Evolutionary conservation across 2,329 filamentous ascomycete species (phyloP).

Genomic region (Neofusicoccum sp.): DNA sequence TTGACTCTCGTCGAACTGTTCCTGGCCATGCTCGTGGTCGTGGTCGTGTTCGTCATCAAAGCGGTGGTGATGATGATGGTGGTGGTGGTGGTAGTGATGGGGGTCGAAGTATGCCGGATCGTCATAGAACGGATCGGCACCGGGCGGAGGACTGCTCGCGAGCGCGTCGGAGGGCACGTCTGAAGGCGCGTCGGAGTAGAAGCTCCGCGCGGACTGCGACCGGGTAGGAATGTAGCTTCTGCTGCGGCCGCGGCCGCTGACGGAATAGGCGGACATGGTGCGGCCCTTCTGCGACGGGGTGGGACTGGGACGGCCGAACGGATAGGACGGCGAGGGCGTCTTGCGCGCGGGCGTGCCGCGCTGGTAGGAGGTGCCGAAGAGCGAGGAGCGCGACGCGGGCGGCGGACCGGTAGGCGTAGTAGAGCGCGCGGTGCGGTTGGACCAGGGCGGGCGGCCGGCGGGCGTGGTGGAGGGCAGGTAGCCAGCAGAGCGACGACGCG

Average conservation of each 20-base stretch:
- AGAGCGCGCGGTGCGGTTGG: constrained; percentile 44
- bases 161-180: constrained; percentile 8
- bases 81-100: constrained; percentile 26
- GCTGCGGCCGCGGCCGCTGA: constrained; percentile 3
- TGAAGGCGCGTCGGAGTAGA: constrained; percentile 20
- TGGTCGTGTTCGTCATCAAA: background rate
- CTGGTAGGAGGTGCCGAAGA: constrained; percentile 54
- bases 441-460: constrained; percentile 53
- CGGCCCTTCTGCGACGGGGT: constrained; percentile 13
- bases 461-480: constrained; percentile 56
- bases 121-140: constrained; percentile 18
- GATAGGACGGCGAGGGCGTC: constrained; percentile 19
- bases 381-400: constrained; percentile 46
- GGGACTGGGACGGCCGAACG: constrained; percentile 15
- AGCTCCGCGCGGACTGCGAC: constrained; percentile 14
- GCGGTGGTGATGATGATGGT: constrained; percentile 20
- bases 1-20: constrained; percentile 5
- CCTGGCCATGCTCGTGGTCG: constrained; percentile 36
- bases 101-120: constrained; percentile 20
- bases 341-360: constrained; percentile 22
- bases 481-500: constrained; percentile 25
- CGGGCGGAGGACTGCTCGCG: constrained; percentile 35
- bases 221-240: constrained; percentile 15
- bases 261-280: constrained; percentile 10
- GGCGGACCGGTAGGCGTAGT: constrained; percentile 54